phyloP scores from a whole-genome alignment of 768 basidiomycete genomes.

The Naganishia onofrii region DNA sequence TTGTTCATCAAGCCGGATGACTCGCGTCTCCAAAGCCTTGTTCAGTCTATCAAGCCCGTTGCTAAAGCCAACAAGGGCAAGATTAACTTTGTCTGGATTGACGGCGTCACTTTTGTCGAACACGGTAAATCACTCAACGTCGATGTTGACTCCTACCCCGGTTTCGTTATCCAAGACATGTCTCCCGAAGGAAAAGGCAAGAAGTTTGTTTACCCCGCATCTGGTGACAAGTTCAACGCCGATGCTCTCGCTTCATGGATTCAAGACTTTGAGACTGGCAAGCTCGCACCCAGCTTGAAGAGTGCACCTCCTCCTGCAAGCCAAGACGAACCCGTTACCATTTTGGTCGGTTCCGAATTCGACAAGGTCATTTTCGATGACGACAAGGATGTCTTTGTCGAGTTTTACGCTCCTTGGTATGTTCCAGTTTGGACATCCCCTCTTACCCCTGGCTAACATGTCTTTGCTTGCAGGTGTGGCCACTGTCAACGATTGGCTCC shows the following conservation, averaged over 20 bases:
- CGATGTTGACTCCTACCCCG: slow-evolving; percentile 71
- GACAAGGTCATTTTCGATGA: slow-evolving; percentile 82
- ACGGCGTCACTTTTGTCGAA: slow-evolving; percentile 88
- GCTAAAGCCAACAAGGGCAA: slow-evolving; percentile 78
- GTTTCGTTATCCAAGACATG: slow-evolving; percentile 88
- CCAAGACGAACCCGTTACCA: slow-evolving; percentile 78
- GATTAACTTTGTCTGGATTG: slow-evolving; percentile 97
- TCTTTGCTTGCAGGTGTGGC: neutral
- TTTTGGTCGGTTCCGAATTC: slow-evolving; percentile 82
- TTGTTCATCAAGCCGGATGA: slow-evolving; percentile 80
- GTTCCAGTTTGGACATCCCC: slow-evolving; percentile 48
- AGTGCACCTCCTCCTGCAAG: slow-evolving; percentile 76
- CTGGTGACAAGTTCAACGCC: slow-evolving; percentile 60
- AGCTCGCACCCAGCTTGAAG: slow-evolving; percentile 80
- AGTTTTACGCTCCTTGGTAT: slow-evolving; percentile 95
- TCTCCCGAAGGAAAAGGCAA: slow-evolving; percentile 61
- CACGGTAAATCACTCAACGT: slow-evolving; percentile 95
- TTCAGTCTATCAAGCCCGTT: slow-evolving; percentile 69
- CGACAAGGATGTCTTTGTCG: slow-evolving; percentile 86
- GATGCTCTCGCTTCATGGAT: slow-evolving; percentile 64
- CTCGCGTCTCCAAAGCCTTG: slow-evolving; percentile 63
- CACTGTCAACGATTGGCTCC: slow-evolving; percentile 70
- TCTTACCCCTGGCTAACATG: neutral
- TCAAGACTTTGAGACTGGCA: slow-evolving; percentile 66
- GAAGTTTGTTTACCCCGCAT: slow-evolving; percentile 73